phyloP scores from a whole-genome alignment of 345 rosid genomes.

The Luvunga scandens region DNA sequence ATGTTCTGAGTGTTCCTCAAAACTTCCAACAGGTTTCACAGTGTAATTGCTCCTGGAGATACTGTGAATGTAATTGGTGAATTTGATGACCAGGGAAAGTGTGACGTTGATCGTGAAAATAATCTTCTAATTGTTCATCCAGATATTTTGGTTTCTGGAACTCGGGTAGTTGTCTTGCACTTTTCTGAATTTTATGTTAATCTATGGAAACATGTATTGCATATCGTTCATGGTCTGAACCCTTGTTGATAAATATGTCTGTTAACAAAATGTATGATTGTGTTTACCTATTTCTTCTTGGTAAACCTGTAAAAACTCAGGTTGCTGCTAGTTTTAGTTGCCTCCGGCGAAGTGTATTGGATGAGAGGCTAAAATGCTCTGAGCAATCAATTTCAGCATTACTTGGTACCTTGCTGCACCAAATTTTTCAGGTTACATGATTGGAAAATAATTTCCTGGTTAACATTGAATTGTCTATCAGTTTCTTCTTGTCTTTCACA shows the following conservation, averaged over 20 bases:
- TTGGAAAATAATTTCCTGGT: neutral
- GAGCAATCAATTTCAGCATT: slow-evolving; percentile 80
- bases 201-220: neutral
- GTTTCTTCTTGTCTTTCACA: slow-evolving; percentile 6
- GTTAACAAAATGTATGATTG: neutral
- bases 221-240: neutral
- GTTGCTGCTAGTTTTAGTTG: slow-evolving; percentile 88
- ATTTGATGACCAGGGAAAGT: slow-evolving; percentile 74
- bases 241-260: neutral
- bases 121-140: slow-evolving; percentile 87
- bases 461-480: neutral
- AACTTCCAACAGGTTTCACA: slow-evolving; percentile 58
- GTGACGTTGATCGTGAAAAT: slow-evolving; percentile 58
- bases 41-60: slow-evolving; percentile 88
- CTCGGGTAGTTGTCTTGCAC: slow-evolving; percentile 52
- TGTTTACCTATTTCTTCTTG: neutral
- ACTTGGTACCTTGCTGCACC: slow-evolving; percentile 90
- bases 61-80: slow-evolving; percentile 83
- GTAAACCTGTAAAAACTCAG: slow-evolving; percentile 32
- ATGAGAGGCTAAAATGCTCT: slow-evolving; percentile 78
- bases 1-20: slow-evolving; percentile 20
- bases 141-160: slow-evolving; percentile 84
- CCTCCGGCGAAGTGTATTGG: slow-evolving; percentile 82
- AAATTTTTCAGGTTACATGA: slow-evolving; percentile 79
- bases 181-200: slow-evolving; percentile 11